Percentiles rank a stretch among this genome's conserved stretches.
phyloP scores from a whole-genome alignment of 108 stramenopile species.

The Epipyxis sp. region DNA sequence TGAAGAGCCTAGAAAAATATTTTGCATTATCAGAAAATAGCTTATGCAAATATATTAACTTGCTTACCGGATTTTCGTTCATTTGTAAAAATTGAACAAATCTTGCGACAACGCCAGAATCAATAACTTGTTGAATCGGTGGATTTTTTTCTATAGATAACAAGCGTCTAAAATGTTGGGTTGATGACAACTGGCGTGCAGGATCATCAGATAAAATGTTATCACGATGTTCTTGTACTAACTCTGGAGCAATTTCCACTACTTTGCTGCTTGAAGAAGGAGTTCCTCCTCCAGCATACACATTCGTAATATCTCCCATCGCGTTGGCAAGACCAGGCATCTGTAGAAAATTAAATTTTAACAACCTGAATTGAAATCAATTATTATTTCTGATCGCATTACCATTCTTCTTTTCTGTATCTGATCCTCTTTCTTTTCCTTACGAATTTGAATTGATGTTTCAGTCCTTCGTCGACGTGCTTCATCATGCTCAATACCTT shows the following conservation, averaged over 20 bases:
- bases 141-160: constrained; percentile 93
- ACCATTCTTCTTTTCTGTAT: constrained; percentile 71
- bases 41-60: not conserved
- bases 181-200: constrained; percentile 64
- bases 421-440: constrained; percentile 91
- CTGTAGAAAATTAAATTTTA: too few relatives aligned
- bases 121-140: constrained; percentile 96
- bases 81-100: constrained; percentile 90
- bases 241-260: not conserved
- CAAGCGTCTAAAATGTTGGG: constrained; percentile 88
- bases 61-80: constrained; percentile 62
- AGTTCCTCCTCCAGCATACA: too few relatives aligned
- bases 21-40: not conserved
- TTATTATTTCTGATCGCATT: too few relatives aligned
- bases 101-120: constrained; percentile 87
- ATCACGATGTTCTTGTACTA: constrained; percentile 73
- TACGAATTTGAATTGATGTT: constrained; percentile 93
- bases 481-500: constrained; percentile 84
- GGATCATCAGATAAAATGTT: constrained; percentile 85
- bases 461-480: constrained; percentile 86
- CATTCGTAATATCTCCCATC: too few relatives aligned
- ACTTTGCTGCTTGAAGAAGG: too few relatives aligned
- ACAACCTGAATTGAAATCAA: too few relatives aligned
- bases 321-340: too few relatives aligned
- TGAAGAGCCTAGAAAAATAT: constrained; percentile 64